Evolutionary conservation across 2,329 filamentous ascomycete genomes (phyloP), one percentile per base, ranked within the genome.

Genomic region (Neonectria sp.): DNA sequence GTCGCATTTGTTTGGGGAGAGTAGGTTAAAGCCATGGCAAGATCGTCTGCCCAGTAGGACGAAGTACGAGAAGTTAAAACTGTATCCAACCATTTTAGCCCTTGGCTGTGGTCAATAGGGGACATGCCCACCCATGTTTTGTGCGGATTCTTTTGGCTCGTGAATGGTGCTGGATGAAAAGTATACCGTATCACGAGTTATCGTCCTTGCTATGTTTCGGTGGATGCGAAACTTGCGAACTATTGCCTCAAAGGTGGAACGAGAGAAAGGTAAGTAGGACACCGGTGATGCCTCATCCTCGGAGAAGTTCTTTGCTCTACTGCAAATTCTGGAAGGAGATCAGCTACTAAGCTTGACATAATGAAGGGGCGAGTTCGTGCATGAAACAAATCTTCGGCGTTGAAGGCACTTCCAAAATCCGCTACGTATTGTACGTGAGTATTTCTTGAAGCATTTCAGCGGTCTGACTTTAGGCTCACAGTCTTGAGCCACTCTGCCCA

Each of bases 261-360:
- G 27, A 4, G 62, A 43, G 31, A 65, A 65, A 6, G 62, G 62
- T 2, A 65, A 2, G 31, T 65, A 60, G 27, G 51, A 60, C 11
- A 29, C 37, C 3, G 62, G 62, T 2, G 61, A 49, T 43, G 62
- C 46, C 17, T 65, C 55, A 12, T 58, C 56, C 15, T 31, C 27
- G 6, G 56, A 65, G 15, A 65, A 24, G 9, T 55, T 49, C 13
- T 40, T 31, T 15, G 62, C 62, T 55, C 62, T 60, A 12, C 48
- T 45, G 29, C 62, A 65, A 2, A 65, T 11, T 3, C 62, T 65
- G 9, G 4, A 3, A 12, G 1, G 3, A 7, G 12, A 27, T 37
- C 4, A 40, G 21, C 31, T 29, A 31, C 4, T 11, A 5, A 17
- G 7, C 2, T 12, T 35, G 6, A 7, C 24, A 2, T 13, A 29